A percentile compares a stretch with the other conserved stretches of the same genome.
Conservation (phyloP, 768 basidiomycete species). For the Boletus coccyginus region DNA sequence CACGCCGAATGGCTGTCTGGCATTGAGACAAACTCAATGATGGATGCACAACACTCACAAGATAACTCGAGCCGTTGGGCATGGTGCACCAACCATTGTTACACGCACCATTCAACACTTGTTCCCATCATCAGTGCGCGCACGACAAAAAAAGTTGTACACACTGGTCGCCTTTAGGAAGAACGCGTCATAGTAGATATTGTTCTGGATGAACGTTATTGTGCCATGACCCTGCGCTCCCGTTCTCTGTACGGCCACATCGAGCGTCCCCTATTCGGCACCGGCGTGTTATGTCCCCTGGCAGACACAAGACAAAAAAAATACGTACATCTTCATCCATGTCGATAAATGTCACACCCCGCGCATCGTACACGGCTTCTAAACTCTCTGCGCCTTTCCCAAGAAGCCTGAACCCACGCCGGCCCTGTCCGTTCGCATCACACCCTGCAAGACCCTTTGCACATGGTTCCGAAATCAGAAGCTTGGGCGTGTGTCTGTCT, state of each 20-base stretch:
- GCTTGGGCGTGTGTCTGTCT: slow-evolving; percentile 49
- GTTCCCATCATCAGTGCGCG: neutral
- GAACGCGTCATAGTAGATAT: slow-evolving; percentile 98
- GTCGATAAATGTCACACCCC: slow-evolving; percentile 79
- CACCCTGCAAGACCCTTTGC: slow-evolving; percentile 57
- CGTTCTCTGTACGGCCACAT: slow-evolving; percentile 87
- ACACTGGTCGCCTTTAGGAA: slow-evolving; percentile 94
- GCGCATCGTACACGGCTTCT: slow-evolving; percentile 70
- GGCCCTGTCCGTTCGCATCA: slow-evolving; percentile 42
- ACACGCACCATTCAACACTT: slow-evolving; percentile 94
- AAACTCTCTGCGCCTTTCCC: slow-evolving; percentile 59
- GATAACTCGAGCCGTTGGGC: slow-evolving; percentile 63
- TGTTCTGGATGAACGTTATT: slow-evolving; percentile 87
- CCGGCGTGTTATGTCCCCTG: neutral
- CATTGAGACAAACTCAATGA: slow-evolving; percentile 3
- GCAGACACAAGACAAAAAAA: neutral
- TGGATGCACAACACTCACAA: slow-evolving; percentile 48
- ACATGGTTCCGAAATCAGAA: slow-evolving; percentile 67
- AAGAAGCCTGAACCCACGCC: slow-evolving; percentile 63
- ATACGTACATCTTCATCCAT: slow-evolving; percentile 94
- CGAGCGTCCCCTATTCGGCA: slow-evolving; percentile 72
- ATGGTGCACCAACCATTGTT: slow-evolving; percentile 73
- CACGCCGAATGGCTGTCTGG: slow-evolving; percentile 80
- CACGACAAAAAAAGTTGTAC: slow-evolving; percentile 20
- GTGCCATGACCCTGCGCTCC: slow-evolving; percentile 63